Evolutionary conservation across 2,329 filamentous ascomycete genomes (phyloP).

Genomic region (Exophiala lecanii-corni): DNA sequence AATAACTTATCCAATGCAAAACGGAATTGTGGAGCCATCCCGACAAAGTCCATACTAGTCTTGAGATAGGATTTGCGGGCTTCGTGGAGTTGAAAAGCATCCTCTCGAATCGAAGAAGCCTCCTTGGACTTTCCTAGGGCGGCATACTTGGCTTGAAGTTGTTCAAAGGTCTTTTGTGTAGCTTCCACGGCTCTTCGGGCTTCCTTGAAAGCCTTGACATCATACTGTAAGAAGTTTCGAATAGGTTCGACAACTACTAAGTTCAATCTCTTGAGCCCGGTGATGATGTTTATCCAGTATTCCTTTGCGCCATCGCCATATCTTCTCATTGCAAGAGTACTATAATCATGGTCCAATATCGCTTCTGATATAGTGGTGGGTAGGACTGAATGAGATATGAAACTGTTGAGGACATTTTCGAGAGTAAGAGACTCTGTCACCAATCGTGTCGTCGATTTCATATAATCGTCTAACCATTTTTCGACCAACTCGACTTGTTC

Average conservation of each 20-base stretch:
- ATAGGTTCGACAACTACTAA: conserved; percentile 75
- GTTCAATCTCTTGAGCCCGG: conserved; percentile 73
- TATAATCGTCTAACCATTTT: conserved; percentile 77
- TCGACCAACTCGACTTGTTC: conserved; percentile 91
- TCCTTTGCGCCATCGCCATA: conserved; percentile 82
- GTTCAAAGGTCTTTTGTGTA: conserved; percentile 79
- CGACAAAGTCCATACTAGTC: conserved; percentile 88
- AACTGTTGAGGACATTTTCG: conserved; percentile 73
- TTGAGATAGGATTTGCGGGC: conserved; percentile 85
- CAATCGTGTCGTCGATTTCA: conserved; percentile 59
- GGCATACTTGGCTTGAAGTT: conserved; percentile 73
- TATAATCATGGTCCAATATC: conserved; percentile 92
- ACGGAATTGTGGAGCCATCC: conserved; percentile 79
- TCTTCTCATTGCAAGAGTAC: conserved; percentile 75
- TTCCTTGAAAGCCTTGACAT: conserved; percentile 84
- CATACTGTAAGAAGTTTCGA: conserved; percentile 68
- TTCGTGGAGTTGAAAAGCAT: conserved; percentile 93
- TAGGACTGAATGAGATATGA: conserved; percentile 71
- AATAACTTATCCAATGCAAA: conserved; percentile 80
- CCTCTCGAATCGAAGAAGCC: conserved; percentile 81
- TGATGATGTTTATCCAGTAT: conserved; percentile 75
- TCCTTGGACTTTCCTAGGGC: conserved; percentile 90
- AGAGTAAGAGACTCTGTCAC: conserved; percentile 64
- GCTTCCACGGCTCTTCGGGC: conserved; percentile 69
- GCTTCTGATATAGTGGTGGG: conserved; percentile 71